A percentile compares a stretch with the other conserved stretches of the same genome.
phyloP scores from a whole-genome alignment of 2,329 filamentous ascomycete species.

The Colletotrichum filicis region DNA sequence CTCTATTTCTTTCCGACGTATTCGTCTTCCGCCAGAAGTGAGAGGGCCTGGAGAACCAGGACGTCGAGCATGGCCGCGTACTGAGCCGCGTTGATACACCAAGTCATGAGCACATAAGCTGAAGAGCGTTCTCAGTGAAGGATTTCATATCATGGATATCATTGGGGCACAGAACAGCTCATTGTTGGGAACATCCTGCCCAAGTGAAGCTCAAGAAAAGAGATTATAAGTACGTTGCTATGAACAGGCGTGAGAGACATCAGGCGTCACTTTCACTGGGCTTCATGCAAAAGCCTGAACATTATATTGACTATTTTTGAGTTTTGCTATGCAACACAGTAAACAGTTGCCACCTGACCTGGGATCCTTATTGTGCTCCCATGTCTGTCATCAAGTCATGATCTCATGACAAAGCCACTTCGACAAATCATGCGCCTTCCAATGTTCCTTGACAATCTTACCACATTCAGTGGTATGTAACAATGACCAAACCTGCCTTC shows the following conservation, averaged over 20 bases:
- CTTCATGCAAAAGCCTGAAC: not conserved
- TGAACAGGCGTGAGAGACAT: not conserved
- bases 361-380: not conserved
- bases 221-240: not conserved
- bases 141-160: not conserved
- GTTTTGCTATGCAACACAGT: not conserved
- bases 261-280: not conserved
- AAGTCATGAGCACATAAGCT: not conserved
- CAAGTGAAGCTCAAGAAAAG: not conserved
- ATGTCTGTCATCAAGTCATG: constrained; percentile 15
- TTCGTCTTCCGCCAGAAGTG: not conserved
- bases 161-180: not conserved
- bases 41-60: too few species aligned
- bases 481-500: not conserved
- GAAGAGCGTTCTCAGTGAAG: not conserved
- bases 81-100: too few species aligned
- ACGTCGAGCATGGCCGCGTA: not conserved
- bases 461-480: not conserved
- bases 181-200: not conserved
- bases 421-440: not conserved
- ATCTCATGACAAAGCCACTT: not conserved
- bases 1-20: not conserved
- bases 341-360: not conserved
- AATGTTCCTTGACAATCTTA: not conserved
- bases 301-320: not conserved